Conservation (phyloP, 164 flowering plant species). For the Vitis labrusca region DNA sequence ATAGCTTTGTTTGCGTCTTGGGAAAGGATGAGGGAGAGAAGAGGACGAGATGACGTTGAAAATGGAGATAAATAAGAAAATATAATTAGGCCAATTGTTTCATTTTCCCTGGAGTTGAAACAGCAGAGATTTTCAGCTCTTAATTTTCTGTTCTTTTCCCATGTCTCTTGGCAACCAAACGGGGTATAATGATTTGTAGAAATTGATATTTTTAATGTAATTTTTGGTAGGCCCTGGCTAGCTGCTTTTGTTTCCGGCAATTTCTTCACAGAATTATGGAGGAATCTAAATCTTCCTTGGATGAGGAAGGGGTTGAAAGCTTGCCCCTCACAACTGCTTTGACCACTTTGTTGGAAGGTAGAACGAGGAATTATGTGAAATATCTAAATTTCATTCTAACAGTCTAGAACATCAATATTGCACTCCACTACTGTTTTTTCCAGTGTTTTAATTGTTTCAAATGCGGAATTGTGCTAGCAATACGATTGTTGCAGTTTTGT, state of each 20-base stretch:
- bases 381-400: not conserved
- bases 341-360: constrained; percentile 67
- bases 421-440: no score
- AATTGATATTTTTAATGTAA: not conserved
- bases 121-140: no score
- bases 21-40: not conserved
- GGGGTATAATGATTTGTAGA: not conserved
- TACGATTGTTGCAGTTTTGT: no score
- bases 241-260: constrained; percentile 54
- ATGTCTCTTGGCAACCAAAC: not conserved
- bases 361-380: not conserved
- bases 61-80: not conserved
- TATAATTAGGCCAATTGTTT: not conserved
- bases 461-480: no score
- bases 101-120: not conserved
- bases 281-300: constrained; percentile 27
- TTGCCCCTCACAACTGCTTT: constrained; percentile 63
- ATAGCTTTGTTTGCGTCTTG: not conserved
- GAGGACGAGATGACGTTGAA: no score
- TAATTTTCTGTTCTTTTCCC: not conserved
- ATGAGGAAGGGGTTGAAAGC: constrained; percentile 33
- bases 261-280: constrained; percentile 48
- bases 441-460: no score
- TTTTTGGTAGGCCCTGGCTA: constrained; percentile 69
- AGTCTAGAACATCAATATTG: no score